Percentiles rank a stretch among this genome's conserved stretches.
These are phyloP conservation scores for Irpex lacteus DNA, from an alignment of 1,284 basidiomycete species.

Conservation along the genomic window DNA sequence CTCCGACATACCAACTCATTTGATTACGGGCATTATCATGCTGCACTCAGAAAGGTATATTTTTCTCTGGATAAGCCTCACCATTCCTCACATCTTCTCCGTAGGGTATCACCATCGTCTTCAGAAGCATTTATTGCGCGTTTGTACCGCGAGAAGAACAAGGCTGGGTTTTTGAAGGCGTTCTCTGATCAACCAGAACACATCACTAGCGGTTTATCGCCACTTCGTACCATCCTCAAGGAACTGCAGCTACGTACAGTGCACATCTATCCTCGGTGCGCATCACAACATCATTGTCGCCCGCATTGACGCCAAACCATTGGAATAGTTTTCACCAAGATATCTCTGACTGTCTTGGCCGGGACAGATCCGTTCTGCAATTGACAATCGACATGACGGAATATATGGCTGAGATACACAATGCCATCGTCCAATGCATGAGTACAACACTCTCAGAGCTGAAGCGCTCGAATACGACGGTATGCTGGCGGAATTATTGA, in stretches of 20 bases:
- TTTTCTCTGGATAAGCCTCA: background rate
- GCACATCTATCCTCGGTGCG: conserved; percentile 87
- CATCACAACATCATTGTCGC: background rate
- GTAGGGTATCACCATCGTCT: conserved; percentile 80
- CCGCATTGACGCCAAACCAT: conserved; percentile 2
- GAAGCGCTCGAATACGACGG: conserved; percentile 84
- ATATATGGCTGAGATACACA: conserved; percentile 89
- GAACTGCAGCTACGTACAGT: conserved; percentile 88
- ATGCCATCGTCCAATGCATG: conserved; percentile 94
- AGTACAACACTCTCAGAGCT: conserved; percentile 87
- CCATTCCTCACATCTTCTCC: background rate
- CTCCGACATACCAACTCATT: conserved; percentile 77
- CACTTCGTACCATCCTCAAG: conserved; percentile 89
- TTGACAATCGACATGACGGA: conserved; percentile 86
- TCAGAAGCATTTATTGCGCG: conserved; percentile 91
- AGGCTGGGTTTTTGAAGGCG: conserved; percentile 90
- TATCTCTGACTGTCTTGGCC: conserved; percentile 78
- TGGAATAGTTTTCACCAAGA: conserved; percentile 80
- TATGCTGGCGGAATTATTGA: conserved; percentile 32
- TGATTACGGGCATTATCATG: conserved; percentile 93
- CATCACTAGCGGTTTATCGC: conserved; percentile 89
- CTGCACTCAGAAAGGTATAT: conserved; percentile 87
- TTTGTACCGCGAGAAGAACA: conserved; percentile 85
- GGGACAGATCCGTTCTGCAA: conserved; percentile 87
- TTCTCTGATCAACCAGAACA: conserved; percentile 96